phyloP scores from a whole-genome alignment of 805 yeast species.

The Candida anglica region DNA sequence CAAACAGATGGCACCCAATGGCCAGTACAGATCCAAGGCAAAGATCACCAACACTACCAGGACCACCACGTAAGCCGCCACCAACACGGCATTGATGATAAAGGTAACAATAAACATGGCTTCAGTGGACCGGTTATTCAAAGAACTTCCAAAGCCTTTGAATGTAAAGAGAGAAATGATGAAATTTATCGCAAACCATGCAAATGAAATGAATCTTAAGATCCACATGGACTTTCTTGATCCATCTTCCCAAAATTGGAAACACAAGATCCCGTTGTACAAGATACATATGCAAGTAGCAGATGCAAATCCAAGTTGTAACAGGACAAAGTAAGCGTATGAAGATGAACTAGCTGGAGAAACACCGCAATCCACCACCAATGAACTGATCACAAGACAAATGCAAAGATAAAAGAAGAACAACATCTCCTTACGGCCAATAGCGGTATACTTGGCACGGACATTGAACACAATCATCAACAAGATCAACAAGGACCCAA shows the following conservation, averaged over 20 bases:
- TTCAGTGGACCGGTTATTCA: constrained; percentile 52
- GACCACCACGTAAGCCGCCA: constrained; percentile 59
- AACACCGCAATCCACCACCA: constrained; percentile 90
- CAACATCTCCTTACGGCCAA: constrained; percentile 85
- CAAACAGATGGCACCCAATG: constrained; percentile 74
- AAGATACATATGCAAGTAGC: constrained; percentile 68
- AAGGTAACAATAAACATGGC: constrained; percentile 69
- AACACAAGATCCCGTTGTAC: constrained; percentile 74
- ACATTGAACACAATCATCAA: constrained; percentile 73
- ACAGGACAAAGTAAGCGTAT: constrained; percentile 78
- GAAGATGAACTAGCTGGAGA: constrained; percentile 77
- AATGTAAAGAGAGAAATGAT: constrained; percentile 70
- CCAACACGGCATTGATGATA: constrained; percentile 63
- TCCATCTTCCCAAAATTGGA: constrained; percentile 95
- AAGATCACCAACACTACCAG: constrained; percentile 66
- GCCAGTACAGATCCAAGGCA: constrained; percentile 80
- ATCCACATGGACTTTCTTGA: constrained; percentile 59
- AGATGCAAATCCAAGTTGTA: constrained; percentile 72
- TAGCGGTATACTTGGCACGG: constrained; percentile 86
- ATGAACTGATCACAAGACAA: constrained; percentile 55
- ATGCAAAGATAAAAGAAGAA: constrained; percentile 62
- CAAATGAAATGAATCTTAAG: constrained; percentile 47
- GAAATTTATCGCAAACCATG: constrained; percentile 64
- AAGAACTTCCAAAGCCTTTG: constrained; percentile 51
- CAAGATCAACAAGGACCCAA: constrained; percentile 63